These are phyloP conservation scores for Phyllostachys edulis DNA, from an alignment of 176 grass and related monocot genomes.

Conservation along the genomic window DNA sequence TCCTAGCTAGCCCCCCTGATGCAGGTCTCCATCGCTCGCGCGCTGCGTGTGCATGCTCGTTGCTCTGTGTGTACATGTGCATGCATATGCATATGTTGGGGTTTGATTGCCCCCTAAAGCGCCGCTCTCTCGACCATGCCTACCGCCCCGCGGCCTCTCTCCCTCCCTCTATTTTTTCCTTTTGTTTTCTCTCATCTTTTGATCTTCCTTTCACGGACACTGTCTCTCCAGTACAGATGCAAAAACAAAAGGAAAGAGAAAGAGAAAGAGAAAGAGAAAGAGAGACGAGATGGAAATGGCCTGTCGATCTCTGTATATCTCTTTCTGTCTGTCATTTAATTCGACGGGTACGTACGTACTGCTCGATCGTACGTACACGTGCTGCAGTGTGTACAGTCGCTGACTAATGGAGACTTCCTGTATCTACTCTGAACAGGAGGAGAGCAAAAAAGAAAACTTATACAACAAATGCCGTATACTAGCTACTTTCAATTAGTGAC, in stretches of 20 bases:
- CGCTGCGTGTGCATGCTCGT: neutral
- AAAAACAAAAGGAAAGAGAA: neutral
- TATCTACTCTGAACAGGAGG: neutral
- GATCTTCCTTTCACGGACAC: conserved; percentile 22
- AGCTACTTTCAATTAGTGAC: neutral
- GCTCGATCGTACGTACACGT: neutral
- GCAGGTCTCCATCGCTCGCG: neutral
- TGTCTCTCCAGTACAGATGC: conserved; percentile 5
- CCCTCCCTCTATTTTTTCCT: neutral
- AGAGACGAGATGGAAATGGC: neutral
- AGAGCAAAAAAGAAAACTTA: neutral
- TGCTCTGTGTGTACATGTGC: neutral
- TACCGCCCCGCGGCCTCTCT: neutral
- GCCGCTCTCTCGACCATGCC: neutral
- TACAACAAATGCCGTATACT: neutral
- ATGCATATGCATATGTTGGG: neutral
- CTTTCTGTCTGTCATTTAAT: conserved; percentile 10
- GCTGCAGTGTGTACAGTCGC: neutral
- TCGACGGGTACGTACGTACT: neutral
- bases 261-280: no score
- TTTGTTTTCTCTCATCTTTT: conserved; percentile 7
- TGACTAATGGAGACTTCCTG: neutral
- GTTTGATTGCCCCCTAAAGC: conserved; percentile 44
- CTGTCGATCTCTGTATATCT: neutral
- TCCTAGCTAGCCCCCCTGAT: no score